A percentile compares a stretch with the other conserved stretches of the same genome.
These are phyloP conservation scores for Esteya vermicola DNA, from an alignment of 2,329 filamentous ascomycete species.

Conservation along the genomic window DNA sequence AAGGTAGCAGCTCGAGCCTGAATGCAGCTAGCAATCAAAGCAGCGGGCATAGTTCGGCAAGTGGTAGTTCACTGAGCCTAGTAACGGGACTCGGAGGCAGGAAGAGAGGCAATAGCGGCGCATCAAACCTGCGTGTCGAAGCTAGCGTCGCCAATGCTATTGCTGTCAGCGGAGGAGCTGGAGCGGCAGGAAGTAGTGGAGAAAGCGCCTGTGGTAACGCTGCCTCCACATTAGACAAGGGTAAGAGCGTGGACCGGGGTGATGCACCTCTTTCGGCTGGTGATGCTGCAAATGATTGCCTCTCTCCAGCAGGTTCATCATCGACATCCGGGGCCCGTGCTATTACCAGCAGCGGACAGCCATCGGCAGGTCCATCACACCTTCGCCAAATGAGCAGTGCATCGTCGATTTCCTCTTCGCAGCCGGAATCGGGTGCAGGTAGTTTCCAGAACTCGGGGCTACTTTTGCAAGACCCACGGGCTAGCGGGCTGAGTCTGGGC, in stretches of 20 bases:
- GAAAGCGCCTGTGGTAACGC: constrained; percentile 11
- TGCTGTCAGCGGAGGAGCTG: constrained; percentile 19
- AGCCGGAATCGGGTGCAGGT: constrained; percentile 49
- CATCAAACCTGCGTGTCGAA: constrained; percentile 46
- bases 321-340: constrained; percentile 22
- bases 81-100: constrained; percentile 38
- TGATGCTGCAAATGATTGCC: constrained; percentile 18
- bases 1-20: constrained; percentile 24
- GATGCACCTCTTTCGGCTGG: constrained; percentile 10
- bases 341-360: constrained; percentile 32
- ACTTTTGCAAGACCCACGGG: constrained; percentile 30
- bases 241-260: constrained; percentile 54
- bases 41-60: constrained; percentile 33
- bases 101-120: constrained; percentile 42
- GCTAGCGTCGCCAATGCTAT: constrained; percentile 32
- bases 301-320: constrained; percentile 28
- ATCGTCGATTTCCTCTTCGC: constrained; percentile 69
- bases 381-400: constrained; percentile 75
- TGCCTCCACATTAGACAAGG: constrained; percentile 30
- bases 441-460: constrained; percentile 28
- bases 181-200: background rate
- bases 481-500: constrained; percentile 38
- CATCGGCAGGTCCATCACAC: constrained; percentile 50
- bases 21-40: constrained; percentile 23
- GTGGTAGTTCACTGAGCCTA: constrained; percentile 52